Evolutionary conservation across 768 basidiomycete species (phyloP).

Genomic region (Termitomyces sp.): DNA sequence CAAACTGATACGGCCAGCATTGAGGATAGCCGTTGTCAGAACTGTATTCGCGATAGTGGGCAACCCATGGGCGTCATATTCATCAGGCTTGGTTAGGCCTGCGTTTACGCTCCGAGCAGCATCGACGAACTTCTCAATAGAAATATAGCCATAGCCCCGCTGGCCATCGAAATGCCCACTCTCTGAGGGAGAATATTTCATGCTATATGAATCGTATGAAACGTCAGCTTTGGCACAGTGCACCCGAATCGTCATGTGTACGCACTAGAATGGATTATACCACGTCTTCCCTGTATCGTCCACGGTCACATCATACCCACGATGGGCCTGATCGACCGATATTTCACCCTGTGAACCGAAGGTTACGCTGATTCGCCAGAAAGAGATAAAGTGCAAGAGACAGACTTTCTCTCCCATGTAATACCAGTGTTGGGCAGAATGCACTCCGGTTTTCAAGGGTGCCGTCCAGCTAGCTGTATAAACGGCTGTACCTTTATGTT

Average conservation of each 20-base stretch:
- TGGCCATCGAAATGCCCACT: conserved; percentile 93
- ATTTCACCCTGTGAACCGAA: conserved; percentile 69
- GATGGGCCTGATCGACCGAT: conserved; percentile 87
- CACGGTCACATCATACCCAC: conserved; percentile 85
- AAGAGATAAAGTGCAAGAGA: neutral
- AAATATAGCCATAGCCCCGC: conserved; percentile 87
- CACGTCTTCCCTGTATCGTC: conserved; percentile 81
- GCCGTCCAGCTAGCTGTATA: conserved; percentile 97
- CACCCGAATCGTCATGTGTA: conserved; percentile 10
- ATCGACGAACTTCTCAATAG: conserved; percentile 89
- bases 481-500: conserved; percentile 79
- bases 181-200: conserved; percentile 93
- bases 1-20: conserved; percentile 85
- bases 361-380: neutral
- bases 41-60: conserved; percentile 91
- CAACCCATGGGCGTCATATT: conserved; percentile 75
- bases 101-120: conserved; percentile 77
- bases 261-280: conserved; percentile 91
- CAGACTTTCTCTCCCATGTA: conserved; percentile 88
- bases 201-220: conserved; percentile 36
- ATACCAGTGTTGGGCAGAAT: conserved; percentile 90
- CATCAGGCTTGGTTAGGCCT: conserved; percentile 53
- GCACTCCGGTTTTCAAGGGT: conserved; percentile 83
- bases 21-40: conserved; percentile 80
- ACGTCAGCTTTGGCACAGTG: conserved; percentile 2